Base-by-base conservation (phyloP, 2,329 filamentous ascomycete species). In the Seiridium unicorne region DNA sequence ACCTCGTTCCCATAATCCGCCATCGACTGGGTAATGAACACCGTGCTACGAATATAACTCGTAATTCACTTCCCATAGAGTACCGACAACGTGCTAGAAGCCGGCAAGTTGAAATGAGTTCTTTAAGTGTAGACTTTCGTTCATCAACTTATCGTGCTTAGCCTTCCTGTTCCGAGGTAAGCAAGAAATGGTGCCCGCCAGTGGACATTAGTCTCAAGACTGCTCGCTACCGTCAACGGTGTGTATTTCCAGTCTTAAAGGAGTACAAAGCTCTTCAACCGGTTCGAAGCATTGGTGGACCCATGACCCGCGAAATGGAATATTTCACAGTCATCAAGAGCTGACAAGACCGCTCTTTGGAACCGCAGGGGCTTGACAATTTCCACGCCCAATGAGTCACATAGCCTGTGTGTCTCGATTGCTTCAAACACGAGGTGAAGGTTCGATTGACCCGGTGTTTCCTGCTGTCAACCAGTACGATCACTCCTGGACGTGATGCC, bases 71-170 rank as follows among this genome's bases (percentile, higher is more conserved):
- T 71, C 62, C 77, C 76, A 80, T 0, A 79, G 65, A 0, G 75
- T 74, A 0, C 77, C 77, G 51, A 81, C 64, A 4, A 79, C 76
- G 60, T 78, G 74, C 0, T 65, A 69, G 57, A 78, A 78, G 1
- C 76, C 75, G 0, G 72, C 74, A 2, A 78, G 63, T 62, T 79
- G 75, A 57, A 60, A 79, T 0, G 72, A 73, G 48, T 66, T 73
- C 5, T 70, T 64, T 0, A 80, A 63, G 59, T 79, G 74, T 5
- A 80, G 68, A 1, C 61, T 62, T 58, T 80, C 76, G 42, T 81
- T 77, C 0, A 68, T 5, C 3, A 74, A 60, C 0, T 51, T 57
- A 0, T 67, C 60, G 4, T 64, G 55, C 6, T 63, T 61, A 32
- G 65, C 69, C 13, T 62, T 44, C 0, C 71, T 70, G 75, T 74